These are phyloP conservation scores for Acanthamoeba triangularis DNA, from an alignment of 208 protist species.

Conservation along the genomic window DNA sequence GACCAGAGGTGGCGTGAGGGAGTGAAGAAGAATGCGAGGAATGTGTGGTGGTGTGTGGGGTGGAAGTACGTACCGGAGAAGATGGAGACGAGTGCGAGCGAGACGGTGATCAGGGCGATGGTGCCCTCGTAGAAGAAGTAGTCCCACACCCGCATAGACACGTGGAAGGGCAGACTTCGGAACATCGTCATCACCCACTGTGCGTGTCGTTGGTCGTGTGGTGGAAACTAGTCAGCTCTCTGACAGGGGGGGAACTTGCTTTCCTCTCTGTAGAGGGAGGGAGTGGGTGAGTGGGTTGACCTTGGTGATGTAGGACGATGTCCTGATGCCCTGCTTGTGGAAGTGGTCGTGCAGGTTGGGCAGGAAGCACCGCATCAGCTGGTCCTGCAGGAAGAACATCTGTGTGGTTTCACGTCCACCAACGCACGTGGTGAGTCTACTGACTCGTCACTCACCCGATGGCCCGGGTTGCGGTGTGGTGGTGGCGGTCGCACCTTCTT, in stretches of 20 bases:
- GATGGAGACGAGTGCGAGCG: background rate
- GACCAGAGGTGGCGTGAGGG: no score
- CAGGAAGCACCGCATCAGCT: constrained; percentile 52
- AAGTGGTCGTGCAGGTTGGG: constrained; percentile 42
- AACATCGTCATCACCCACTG: constrained; percentile 55
- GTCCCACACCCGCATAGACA: constrained; percentile 60
- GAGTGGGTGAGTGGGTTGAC: background rate
- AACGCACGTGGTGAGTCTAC: background rate
- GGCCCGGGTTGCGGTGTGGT: background rate
- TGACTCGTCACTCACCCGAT: background rate
- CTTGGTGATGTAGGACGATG: constrained; percentile 35
- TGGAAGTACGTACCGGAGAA: constrained; percentile 19
- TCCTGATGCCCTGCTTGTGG: background rate
- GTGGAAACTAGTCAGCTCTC: background rate
- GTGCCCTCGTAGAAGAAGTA: constrained; percentile 65
- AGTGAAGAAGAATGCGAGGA: background rate
- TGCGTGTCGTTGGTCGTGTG: background rate
- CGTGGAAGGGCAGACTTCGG: background rate
- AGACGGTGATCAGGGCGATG: constrained; percentile 1
- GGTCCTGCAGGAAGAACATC: constrained; percentile 49
- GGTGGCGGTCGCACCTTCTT: constrained; percentile 22
- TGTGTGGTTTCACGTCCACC: background rate
- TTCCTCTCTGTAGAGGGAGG: no score
- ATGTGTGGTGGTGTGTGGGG: background rate
- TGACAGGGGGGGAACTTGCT: no score